Conservation (phyloP, 2,329 filamentous ascomycete species). For the Geosmithia putterillii region DNA sequence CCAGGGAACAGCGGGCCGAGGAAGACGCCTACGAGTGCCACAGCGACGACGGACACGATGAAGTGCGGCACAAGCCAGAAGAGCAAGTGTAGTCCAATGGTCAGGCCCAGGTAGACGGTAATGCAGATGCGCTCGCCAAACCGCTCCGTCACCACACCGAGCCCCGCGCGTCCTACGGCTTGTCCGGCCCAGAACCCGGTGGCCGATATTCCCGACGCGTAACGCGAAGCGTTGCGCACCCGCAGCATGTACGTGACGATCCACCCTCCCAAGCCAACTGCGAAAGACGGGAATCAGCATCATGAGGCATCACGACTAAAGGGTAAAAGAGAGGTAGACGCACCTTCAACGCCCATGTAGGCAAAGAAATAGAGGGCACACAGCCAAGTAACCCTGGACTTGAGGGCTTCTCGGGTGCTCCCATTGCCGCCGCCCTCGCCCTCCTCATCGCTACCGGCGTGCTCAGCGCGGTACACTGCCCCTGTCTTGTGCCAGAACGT, state of each 20-base stretch:
- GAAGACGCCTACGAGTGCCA: slow-evolving; percentile 61
- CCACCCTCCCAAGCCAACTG: slow-evolving; percentile 61
- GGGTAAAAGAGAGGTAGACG: background rate
- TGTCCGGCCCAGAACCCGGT: slow-evolving; percentile 75
- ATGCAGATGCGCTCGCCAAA: slow-evolving; percentile 53
- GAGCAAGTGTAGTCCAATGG: slow-evolving; percentile 50
- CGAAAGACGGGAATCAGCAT: background rate
- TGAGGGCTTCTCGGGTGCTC: slow-evolving; percentile 25
- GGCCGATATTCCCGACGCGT: slow-evolving; percentile 58
- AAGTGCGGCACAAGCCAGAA: slow-evolving; percentile 49
- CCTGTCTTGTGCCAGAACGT: slow-evolving; percentile 51
- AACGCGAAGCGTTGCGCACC: slow-evolving; percentile 50
- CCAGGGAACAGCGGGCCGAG: slow-evolving; percentile 64
- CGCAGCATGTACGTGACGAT: slow-evolving; percentile 70
- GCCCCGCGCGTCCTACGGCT: slow-evolving; percentile 51
- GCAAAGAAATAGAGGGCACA: slow-evolving; percentile 56
- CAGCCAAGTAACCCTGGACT: slow-evolving; percentile 48
- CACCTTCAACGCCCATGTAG: slow-evolving; percentile 60
- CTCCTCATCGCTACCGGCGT: slow-evolving; percentile 11
- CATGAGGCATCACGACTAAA: background rate
- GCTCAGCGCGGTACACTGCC: slow-evolving; percentile 33
- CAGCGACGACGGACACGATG: slow-evolving; percentile 42
- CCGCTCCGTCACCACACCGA: slow-evolving; percentile 59
- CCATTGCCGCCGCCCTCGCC: slow-evolving; percentile 8
- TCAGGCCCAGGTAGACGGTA: slow-evolving; percentile 46